Evolutionary conservation across 2,329 filamentous ascomycete species (phyloP), one percentile per base, ranked within the genome.

Genomic region (Bipolaris bicolor): DNA sequence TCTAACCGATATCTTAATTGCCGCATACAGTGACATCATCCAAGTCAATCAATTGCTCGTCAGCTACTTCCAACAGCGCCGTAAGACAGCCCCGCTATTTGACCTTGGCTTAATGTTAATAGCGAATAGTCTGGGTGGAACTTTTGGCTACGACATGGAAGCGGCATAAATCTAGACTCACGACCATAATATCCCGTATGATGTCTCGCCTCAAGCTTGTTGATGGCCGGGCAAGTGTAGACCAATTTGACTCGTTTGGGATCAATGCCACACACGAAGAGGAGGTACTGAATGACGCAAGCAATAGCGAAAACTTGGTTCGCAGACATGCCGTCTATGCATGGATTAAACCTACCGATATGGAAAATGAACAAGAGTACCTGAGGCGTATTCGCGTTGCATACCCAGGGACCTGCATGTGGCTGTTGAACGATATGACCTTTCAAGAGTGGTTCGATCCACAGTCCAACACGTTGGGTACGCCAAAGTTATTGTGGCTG

Each of bases 401-500:
- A 4, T 56, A 50, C 26, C 50, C 51, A 10, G 57, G 31, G 3
- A 60, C 54, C 5, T 55, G 64, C 20, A 24, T 33, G 5, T 67
- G 64, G 64, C 18, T 67, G 11, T 34, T 65, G n/a, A 36, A 59
- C 13, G 16, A 67, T 41, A 11, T 20, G 6, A 54, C 48, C 5
- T 65, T 67, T 49, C 26, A 55, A 45, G 53, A 62, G 31, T 67
- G 64, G 64, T 64, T 67, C 46, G 50, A 61, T 33, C 58, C 44
- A 11, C 40, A 54, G 16, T 60, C 22, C 43, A 13, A 52, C 11
- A 41, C 13, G 15, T 34, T 50, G 4, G 49, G 16, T 3, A 34
- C 61, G 3, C 70, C 73, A 7, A 56, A 49, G 4, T 34, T 76
- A 22, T 44, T 79, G 10, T 79, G 77, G 77, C 52, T 80, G 1